phyloP scores from a whole-genome alignment of 139 green algal species.

The Chlamydomonas sphaeroides region DNA sequence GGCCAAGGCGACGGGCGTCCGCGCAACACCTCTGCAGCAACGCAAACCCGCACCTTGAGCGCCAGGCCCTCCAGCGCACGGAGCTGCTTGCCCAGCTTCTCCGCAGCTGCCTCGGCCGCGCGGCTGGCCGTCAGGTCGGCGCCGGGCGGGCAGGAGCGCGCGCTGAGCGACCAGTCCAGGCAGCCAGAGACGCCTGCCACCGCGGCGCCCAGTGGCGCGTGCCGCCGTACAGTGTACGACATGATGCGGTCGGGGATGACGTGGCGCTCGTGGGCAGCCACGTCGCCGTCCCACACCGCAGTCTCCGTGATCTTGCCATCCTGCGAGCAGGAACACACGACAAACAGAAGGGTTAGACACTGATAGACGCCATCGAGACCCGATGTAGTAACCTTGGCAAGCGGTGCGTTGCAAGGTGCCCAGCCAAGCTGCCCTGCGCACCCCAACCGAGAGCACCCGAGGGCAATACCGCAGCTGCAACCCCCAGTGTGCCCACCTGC shows the following conservation, averaged over 20 bases:
- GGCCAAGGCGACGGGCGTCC: too few relatives aligned
- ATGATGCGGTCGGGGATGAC: slow-evolving; percentile 67
- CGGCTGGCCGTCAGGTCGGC: slow-evolving; percentile 48
- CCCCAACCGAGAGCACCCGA: too few relatives aligned
- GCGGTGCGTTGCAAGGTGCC: too few relatives aligned
- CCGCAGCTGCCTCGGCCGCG: slow-evolving; percentile 63
- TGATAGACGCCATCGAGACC: too few relatives aligned
- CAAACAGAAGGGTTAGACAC: too few relatives aligned
- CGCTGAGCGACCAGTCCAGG: slow-evolving; percentile 61
- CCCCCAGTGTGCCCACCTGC: too few relatives aligned
- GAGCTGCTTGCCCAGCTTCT: slow-evolving; percentile 80
- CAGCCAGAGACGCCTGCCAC: slow-evolving; percentile 44
- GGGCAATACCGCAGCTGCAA: too few relatives aligned
- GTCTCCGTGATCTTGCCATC: slow-evolving; percentile 82
- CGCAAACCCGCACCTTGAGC: too few relatives aligned
- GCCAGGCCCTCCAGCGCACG: slow-evolving; percentile 59
- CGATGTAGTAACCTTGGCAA: too few relatives aligned
- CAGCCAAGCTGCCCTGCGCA: too few relatives aligned
- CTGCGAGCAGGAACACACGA: too few relatives aligned
- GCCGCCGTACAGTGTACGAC: slow-evolving; percentile 50
- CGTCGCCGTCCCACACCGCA: slow-evolving; percentile 72
- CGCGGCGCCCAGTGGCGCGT: slow-evolving; percentile 58
- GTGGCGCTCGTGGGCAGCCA: slow-evolving; percentile 55
- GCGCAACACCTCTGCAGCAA: too few relatives aligned
- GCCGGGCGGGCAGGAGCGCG: neutral